These are phyloP conservation scores for Stemphylium lycopersici DNA, from an alignment of 2,329 filamentous ascomycete species.

Conservation along the genomic window DNA sequence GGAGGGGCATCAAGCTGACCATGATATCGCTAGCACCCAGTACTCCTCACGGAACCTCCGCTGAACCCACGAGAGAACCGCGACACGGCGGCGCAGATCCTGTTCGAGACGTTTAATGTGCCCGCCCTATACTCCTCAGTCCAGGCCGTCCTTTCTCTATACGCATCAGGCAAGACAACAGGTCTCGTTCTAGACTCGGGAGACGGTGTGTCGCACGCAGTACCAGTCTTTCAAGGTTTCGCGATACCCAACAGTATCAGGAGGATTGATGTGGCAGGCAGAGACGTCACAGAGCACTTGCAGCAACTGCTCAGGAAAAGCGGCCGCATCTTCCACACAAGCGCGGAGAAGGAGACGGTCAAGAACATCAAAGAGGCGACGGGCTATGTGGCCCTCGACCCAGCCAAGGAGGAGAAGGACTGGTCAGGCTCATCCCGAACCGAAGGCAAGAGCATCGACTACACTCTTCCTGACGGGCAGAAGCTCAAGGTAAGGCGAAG, in stretches of 20 bases:
- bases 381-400: constrained; percentile 88
- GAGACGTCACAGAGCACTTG: constrained; percentile 95
- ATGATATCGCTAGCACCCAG: constrained; percentile 71
- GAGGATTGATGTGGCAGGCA: constrained; percentile 92
- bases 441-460: constrained; percentile 82
- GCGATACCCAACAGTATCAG: constrained; percentile 95
- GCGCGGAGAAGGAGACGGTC: constrained; percentile 98
- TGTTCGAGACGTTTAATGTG: constrained; percentile 99
- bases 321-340: constrained; percentile 95
- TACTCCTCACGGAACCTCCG: constrained; percentile 93
- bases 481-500: constrained; percentile 74
- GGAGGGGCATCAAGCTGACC: constrained; percentile 18
- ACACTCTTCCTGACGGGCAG: constrained; percentile 88
- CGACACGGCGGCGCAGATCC: constrained; percentile 93
- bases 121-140: constrained; percentile 96
- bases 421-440: constrained; percentile 80
- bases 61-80: constrained; percentile 95
- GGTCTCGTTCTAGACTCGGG: constrained; percentile 95
- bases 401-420: constrained; percentile 94
- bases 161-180: constrained; percentile 93
- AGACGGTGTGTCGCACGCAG: constrained; percentile 95
- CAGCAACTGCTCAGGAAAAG: constrained; percentile 89
- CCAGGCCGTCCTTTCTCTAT: constrained; percentile 93
- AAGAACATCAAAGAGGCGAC: constrained; percentile 95
- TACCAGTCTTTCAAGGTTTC: constrained; percentile 97